phyloP scores from a whole-genome alignment of 2,329 filamentous ascomycete genomes.

The Colletotrichum chrysophilum region DNA sequence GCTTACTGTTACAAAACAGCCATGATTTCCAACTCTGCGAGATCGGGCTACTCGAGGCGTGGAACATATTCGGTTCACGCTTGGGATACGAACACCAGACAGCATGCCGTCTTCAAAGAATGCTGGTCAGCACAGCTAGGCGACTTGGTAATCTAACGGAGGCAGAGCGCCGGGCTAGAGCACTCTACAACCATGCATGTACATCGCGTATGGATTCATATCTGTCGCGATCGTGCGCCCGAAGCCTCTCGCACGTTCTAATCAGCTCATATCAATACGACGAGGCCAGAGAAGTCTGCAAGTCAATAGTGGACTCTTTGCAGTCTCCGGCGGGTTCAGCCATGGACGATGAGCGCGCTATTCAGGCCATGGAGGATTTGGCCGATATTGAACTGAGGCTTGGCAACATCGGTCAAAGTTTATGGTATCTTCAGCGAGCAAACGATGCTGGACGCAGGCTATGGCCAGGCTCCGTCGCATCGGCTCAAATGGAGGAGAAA shows the following conservation, averaged over 20 bases:
- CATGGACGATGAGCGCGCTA: not conserved
- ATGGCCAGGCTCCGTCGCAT: not conserved
- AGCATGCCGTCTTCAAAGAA: not conserved
- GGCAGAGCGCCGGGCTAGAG: not conserved
- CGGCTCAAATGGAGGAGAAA: not conserved
- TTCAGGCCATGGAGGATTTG: not conserved
- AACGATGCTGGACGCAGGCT: not conserved
- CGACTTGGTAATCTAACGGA: not conserved
- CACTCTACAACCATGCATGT: not conserved
- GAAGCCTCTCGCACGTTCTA: not conserved
- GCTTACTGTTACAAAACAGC: not conserved
- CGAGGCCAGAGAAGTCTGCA: not conserved
- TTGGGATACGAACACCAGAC: not conserved
- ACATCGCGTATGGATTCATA: not conserved
- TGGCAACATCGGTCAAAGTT: not conserved
- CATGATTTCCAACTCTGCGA: not conserved
- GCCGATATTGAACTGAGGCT: not conserved
- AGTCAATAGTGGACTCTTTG: not conserved
- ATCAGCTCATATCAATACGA: not conserved
- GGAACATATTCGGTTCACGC: not conserved
- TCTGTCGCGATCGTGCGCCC: not conserved
- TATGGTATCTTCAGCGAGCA: not conserved
- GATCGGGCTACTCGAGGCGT: not conserved
- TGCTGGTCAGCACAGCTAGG: not conserved
- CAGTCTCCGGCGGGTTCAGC: not conserved